Percentiles rank a stretch among this genome's conserved stretches.
Evolutionary conservation across 148 eudicot species (phyloP).

Genomic region (Fagopyrum tataricum): DNA sequence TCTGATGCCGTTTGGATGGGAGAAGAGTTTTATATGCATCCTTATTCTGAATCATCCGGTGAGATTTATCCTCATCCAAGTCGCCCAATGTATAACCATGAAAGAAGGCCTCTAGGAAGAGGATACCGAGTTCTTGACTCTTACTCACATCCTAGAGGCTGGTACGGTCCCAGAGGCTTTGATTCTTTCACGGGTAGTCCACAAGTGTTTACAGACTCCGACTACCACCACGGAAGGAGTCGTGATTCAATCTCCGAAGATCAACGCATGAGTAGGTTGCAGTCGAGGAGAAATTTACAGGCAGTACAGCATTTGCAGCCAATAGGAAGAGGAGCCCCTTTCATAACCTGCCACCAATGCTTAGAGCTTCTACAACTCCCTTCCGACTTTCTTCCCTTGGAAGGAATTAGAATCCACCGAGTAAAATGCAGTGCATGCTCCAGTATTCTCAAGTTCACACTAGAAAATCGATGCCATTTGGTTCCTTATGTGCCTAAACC

Average conservation of each 20-base stretch:
- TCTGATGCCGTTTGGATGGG: slow-evolving; percentile 22
- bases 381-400: slow-evolving; percentile 45
- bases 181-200: slow-evolving; percentile 31
- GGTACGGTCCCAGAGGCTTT: slow-evolving; percentile 16
- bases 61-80: slow-evolving; percentile 29
- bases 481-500: slow-evolving; percentile 28
- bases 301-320: slow-evolving; percentile 22
- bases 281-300: slow-evolving; percentile 38
- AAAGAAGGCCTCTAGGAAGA: slow-evolving; percentile 24
- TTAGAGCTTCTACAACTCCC: slow-evolving; percentile 44
- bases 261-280: slow-evolving; percentile 25
- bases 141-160: slow-evolving; percentile 29
- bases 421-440: slow-evolving; percentile 65
- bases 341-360: slow-evolving; percentile 11
- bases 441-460: slow-evolving; percentile 39
- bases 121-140: slow-evolving; percentile 26
- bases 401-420: slow-evolving; percentile 37
- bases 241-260: slow-evolving; percentile 31
- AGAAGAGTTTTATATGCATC: slow-evolving; percentile 28
- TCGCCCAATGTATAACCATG: slow-evolving; percentile 17
- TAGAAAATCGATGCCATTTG: slow-evolving; percentile 35
- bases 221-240: slow-evolving; percentile 28
- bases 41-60: slow-evolving; percentile 29
- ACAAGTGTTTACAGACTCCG: slow-evolving; percentile 22
- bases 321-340: slow-evolving; percentile 6